phyloP scores from a whole-genome alignment of 164 flowering plant species.

The Stephania cephalantha region DNA sequence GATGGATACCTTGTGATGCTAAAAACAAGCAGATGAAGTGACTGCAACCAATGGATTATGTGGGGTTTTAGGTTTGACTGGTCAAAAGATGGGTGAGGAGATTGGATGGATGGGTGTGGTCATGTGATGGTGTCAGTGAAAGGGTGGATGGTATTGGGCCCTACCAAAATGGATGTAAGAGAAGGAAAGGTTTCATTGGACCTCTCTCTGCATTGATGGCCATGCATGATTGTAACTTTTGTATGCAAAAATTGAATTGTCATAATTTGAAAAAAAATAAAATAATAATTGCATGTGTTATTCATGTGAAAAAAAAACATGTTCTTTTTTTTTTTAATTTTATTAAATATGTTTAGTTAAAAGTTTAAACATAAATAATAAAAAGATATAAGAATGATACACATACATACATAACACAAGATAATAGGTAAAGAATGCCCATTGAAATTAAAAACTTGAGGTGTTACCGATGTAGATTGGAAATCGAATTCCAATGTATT shows the following conservation, averaged over 20 bases:
- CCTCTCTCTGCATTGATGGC: background rate
- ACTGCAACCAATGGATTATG: background rate
- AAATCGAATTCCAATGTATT: no score
- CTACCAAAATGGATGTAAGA: background rate
- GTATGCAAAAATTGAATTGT: background rate
- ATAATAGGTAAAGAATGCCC: no score
- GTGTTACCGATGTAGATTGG: no score
- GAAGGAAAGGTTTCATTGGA: background rate
- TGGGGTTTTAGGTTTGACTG: background rate
- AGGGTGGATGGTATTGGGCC: background rate
- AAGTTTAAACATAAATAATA: no score
- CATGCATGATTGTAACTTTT: background rate
- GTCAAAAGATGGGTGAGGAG: background rate
- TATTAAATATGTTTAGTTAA: no score
- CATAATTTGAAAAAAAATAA: no score
- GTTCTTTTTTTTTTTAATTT: no score
- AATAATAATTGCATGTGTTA: no score
- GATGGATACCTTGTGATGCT: background rate
- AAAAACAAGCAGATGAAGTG: constrained; percentile 1
- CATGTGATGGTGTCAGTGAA: constrained; percentile 1
- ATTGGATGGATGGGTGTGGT: background rate
- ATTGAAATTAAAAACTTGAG: no score
- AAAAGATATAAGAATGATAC: no score
- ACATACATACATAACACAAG: no score
- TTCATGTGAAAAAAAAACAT: no score